A percentile compares a stretch with the other conserved stretches of the same genome.
phyloP scores from a whole-genome alignment of 2,329 filamentous ascomycete genomes.

The Stemphylium beticola region DNA sequence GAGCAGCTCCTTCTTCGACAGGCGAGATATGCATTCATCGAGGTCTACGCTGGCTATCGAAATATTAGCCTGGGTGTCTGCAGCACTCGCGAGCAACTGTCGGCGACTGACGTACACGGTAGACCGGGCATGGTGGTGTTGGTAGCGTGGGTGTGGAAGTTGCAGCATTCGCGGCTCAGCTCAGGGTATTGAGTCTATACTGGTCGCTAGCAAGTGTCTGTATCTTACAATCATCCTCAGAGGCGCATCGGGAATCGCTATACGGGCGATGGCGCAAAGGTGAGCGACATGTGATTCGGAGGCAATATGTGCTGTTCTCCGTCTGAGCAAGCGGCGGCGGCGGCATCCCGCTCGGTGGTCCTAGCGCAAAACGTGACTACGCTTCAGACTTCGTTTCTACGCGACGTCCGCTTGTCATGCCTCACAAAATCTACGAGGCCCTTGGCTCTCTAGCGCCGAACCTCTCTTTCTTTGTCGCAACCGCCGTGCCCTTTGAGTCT shows the following conservation, averaged over 20 bases:
- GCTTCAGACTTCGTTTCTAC: conserved; percentile 17
- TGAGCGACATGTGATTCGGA: conserved; percentile 20
- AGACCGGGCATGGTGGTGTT: conserved; percentile 56
- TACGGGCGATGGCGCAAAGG: conserved; percentile 26
- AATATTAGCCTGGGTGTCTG: conserved; percentile 24
- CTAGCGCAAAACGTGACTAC: conserved; percentile 30
- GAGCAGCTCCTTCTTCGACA: conserved; percentile 96
- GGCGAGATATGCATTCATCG: conserved; percentile 95
- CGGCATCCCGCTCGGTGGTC: conserved; percentile 22
- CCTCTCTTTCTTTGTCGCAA: neutral
- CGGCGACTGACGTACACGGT: conserved; percentile 51
- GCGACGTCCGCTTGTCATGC: conserved; percentile 11
- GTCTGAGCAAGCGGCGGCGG: conserved; percentile 5
- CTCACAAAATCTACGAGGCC: conserved; percentile 2
- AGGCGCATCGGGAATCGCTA: conserved; percentile 36
- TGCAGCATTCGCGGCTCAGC: conserved; percentile 38
- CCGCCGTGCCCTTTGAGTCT: neutral
- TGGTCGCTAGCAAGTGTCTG: conserved; percentile 46
- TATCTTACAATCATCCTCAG: conserved; percentile 51
- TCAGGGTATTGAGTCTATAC: conserved; percentile 46
- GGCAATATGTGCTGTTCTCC: conserved; percentile 19
- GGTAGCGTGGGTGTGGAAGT: conserved; percentile 20
- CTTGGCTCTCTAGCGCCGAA: neutral
- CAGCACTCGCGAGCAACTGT: conserved; percentile 5
- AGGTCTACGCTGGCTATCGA: conserved; percentile 87